Evolutionary conservation across 495 filamentous ascomycete species (phyloP).

Genomic region (Aspergillus heteromorphus): DNA sequence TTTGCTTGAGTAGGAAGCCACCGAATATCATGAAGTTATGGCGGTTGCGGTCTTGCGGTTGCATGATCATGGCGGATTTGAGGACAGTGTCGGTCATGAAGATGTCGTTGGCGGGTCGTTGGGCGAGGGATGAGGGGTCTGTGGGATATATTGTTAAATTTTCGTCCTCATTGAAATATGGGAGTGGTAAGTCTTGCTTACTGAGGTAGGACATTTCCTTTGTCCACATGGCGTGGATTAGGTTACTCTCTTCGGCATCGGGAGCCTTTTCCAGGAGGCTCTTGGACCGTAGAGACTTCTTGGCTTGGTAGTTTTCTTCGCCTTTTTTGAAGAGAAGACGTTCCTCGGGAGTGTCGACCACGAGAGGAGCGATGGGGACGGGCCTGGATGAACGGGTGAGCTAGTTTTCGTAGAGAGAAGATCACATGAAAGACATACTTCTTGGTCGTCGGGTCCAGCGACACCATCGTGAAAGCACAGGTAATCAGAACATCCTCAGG

Average conservation of each 20-base stretch:
- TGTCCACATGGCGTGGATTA: constrained; percentile 79
- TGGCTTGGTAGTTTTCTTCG: constrained; percentile 68
- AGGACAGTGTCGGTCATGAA: constrained; percentile 65
- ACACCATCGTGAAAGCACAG: constrained; percentile 83
- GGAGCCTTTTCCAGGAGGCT: constrained; percentile 68
- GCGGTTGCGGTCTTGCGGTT: constrained; percentile 78
- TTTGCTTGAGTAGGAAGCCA: constrained; percentile 75
- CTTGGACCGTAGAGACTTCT: constrained; percentile 59
- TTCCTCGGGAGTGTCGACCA: constrained; percentile 67
- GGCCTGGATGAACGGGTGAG: constrained; percentile 27
- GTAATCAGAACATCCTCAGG: constrained; percentile 69
- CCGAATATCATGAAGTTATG: constrained; percentile 92
- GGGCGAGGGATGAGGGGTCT: constrained; percentile 53
- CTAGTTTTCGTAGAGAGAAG: not conserved
- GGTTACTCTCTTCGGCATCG: constrained; percentile 67
- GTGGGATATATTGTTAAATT: not conserved
- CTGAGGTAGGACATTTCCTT: constrained; percentile 62
- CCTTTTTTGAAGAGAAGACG: constrained; percentile 60
- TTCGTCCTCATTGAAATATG: not conserved
- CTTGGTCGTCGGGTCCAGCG: constrained; percentile 68
- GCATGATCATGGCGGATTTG: constrained; percentile 75
- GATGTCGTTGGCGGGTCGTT: constrained; percentile 57
- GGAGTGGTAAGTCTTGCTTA: constrained; percentile 23
- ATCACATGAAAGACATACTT: constrained; percentile 37
- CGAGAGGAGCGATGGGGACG: constrained; percentile 52